Conservation (phyloP, 495 filamentous ascomycete genomes). For the Xylaria palmicola region DNA sequence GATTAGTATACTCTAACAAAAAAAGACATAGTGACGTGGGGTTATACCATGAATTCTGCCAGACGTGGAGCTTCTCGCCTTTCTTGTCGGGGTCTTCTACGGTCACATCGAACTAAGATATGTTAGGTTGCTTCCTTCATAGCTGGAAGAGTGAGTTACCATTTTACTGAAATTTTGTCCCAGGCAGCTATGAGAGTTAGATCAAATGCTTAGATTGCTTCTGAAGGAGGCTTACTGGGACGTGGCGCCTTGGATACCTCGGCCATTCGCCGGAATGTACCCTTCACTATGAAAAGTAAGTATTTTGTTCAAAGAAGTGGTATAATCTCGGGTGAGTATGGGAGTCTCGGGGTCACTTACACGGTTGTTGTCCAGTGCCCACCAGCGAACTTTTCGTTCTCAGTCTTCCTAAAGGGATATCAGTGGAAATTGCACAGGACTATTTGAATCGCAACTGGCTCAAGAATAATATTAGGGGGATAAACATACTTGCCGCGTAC, state of each 20-base stretch:
- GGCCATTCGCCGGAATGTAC: conserved; percentile 91
- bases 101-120: conserved; percentile 71
- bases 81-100: conserved; percentile 88
- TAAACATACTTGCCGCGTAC: conserved; percentile 64
- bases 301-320: not conserved
- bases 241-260: conserved; percentile 94
- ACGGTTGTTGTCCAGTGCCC: conserved; percentile 93
- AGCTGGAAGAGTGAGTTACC: conserved; percentile 27
- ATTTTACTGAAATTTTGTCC: conserved; percentile 98
- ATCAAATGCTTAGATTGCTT: not conserved
- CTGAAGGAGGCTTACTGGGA: conserved; percentile 53
- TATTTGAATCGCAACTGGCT: not conserved
- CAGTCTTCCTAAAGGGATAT: conserved; percentile 58
- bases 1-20: not conserved
- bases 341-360: not conserved
- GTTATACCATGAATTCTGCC: conserved; percentile 88
- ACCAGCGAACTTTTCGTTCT: conserved; percentile 96
- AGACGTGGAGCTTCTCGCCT: conserved; percentile 78
- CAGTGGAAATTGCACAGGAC: not conserved
- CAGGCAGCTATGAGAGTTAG: conserved; percentile 52
- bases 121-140: not conserved
- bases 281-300: conserved; percentile 54
- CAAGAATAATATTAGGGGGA: not conserved
- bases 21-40: not conserved
- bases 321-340: not conserved